Base-by-base conservation (phyloP, 1,284 basidiomycete species). In the Apiotrichum gamsii region DNA sequence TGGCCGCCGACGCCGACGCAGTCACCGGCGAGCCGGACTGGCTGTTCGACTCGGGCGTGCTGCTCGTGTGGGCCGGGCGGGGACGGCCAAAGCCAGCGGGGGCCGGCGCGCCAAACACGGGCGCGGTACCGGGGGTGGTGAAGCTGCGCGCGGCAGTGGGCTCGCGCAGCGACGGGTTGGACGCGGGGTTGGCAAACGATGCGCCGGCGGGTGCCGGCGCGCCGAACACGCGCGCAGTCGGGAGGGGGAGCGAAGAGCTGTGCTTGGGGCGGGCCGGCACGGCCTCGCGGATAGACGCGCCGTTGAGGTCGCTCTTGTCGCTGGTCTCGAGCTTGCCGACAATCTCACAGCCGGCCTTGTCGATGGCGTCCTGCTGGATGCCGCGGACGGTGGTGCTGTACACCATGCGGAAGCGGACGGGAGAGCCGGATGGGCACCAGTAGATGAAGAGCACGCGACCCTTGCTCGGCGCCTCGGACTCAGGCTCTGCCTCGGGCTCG, bases 341-440 rank as follows among this genome's bases (percentile, higher is more conserved):
- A 74, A 77, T 37, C 67, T 70, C 32, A 62, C 74, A 18, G 60
- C 75, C 50, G 59, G 70, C 39, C 15, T 83, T 65, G 11, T 69
- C 71, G 58, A 82, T 80, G 32, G 79, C 80, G 23, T 77, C 71
- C 45, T 77, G 74, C 58, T 80, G 82, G 14, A 84, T 76, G 18
- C 78, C 69, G 9, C 76, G 61, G 5, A 80, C 78, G 13, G 81
- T 82, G 1, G 83, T 83, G 0, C 87, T 87, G 70, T 90, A 93
- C 31, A 93, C 65, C 86, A 94, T 90, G 43, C 89, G 80, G 56
- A 82, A 77, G 64, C 87, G 87, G 69, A 93, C 78, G 2, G 86
- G 84, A 2, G 85, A 88, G 11, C 72, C 66, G 2, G 82, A 78
- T 0, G 90, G 90, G 67, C 90, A 93, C 29, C 84, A 85, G 72